A percentile compares a stretch with the other conserved stretches of the same genome.
Evolutionary conservation across 2,329 filamentous ascomycete species (phyloP).

Genomic region (Microsporum canis): DNA sequence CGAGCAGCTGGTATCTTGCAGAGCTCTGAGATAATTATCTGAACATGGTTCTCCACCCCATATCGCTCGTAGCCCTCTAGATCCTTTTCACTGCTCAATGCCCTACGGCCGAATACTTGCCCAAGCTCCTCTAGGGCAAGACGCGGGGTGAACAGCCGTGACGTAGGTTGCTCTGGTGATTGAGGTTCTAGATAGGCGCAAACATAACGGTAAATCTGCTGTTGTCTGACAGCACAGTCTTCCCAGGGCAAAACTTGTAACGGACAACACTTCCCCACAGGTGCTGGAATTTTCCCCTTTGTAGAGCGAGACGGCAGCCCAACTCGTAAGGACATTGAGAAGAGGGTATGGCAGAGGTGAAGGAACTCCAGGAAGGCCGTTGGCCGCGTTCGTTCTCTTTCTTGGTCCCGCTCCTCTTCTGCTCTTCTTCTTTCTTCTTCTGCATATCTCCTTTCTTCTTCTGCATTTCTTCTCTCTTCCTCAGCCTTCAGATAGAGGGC

Average conservation of each 20-base stretch:
- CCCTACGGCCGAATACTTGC: slow-evolving; percentile 9
- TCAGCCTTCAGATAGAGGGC: slow-evolving; percentile 14
- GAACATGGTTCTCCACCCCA: slow-evolving; percentile 21
- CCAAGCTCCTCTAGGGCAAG: slow-evolving; percentile 13
- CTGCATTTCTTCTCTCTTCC: slow-evolving; percentile 8
- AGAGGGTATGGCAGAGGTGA: slow-evolving; percentile 15
- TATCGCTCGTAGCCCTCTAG: slow-evolving; percentile 22
- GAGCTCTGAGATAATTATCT: slow-evolving; percentile 21
- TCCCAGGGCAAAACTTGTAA: slow-evolving; percentile 15
- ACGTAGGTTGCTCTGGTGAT: slow-evolving; percentile 5
- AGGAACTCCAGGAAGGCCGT: slow-evolving; percentile 18
- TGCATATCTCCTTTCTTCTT: slow-evolving; percentile 9
- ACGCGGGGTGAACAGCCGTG: slow-evolving; percentile 14
- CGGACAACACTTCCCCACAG: slow-evolving; percentile 20
- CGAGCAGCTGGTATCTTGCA: slow-evolving; percentile 20
- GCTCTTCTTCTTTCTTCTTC: slow-evolving; percentile 6
- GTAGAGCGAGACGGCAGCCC: slow-evolving; percentile 18
- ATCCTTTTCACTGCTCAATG: slow-evolving; percentile 22
- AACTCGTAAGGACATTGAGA: slow-evolving; percentile 18
- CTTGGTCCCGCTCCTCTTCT: slow-evolving; percentile 11
- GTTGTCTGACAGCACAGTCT: slow-evolving; percentile 16
- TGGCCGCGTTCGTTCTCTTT: neutral
- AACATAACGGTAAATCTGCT: slow-evolving; percentile 17
- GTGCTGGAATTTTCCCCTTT: slow-evolving; percentile 17
- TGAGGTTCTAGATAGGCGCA: slow-evolving; percentile 14